Conservation (phyloP, 768 basidiomycete genomes). For the Tylopilus vinaceipallidus region DNA sequence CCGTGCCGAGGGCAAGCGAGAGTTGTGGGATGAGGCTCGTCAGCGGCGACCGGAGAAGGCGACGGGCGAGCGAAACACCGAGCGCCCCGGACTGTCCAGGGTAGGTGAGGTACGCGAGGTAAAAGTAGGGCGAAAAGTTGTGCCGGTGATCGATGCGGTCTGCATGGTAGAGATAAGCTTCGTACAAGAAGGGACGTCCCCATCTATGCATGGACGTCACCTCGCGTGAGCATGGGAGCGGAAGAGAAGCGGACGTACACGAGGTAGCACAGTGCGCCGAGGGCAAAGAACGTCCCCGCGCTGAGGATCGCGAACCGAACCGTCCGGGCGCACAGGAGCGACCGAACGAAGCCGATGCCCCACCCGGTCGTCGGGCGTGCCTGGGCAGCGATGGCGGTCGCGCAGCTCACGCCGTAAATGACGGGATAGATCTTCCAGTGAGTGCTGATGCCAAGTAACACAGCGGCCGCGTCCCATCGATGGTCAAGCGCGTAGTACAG, state of each 20-base stretch:
- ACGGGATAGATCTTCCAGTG: constrained; percentile 99
- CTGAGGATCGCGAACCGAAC: constrained; percentile 70
- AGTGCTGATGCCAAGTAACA: constrained; percentile 76
- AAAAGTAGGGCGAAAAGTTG: constrained; percentile 98
- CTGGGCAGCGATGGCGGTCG: constrained; percentile 35
- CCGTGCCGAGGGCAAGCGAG: constrained; percentile 64
- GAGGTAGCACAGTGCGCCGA: constrained; percentile 67
- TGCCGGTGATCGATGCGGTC: constrained; percentile 93
- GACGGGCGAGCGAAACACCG: constrained; percentile 36
- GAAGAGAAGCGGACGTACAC: constrained; percentile 53
- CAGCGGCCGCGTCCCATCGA: constrained; percentile 63
- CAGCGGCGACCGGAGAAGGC: constrained; percentile 65
- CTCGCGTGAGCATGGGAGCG: background rate
- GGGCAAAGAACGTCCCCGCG: constrained; percentile 58
- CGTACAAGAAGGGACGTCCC: constrained; percentile 89
- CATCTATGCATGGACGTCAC: constrained; percentile 52
- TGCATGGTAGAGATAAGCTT: constrained; percentile 92
- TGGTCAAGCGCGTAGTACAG: constrained; percentile 57
- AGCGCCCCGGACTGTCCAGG: constrained; percentile 36
- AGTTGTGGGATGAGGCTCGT: constrained; percentile 86
- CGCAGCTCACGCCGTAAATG: constrained; percentile 80
- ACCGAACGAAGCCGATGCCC: constrained; percentile 31
- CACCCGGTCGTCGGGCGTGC: constrained; percentile 17
- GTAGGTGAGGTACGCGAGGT: constrained; percentile 87
- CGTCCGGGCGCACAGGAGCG: constrained; percentile 48